These are phyloP conservation scores for Lentinula detonsa DNA, from an alignment of 768 basidiomycete species.

Conservation along the genomic window DNA sequence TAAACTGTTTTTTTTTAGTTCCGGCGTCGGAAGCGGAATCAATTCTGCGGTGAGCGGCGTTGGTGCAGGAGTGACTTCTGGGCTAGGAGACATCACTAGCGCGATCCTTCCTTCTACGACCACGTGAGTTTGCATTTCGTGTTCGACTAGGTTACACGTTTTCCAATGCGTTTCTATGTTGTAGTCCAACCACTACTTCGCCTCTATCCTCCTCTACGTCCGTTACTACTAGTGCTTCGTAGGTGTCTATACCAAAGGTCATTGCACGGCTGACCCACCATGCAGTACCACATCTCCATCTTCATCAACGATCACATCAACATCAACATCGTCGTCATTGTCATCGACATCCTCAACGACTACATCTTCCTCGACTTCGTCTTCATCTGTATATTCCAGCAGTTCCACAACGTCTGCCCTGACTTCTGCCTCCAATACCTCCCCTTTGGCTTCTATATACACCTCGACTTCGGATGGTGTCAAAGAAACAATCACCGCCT, in stretches of 20 bases:
- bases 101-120: background rate
- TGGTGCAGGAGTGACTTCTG: constrained; percentile 4
- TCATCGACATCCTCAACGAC: background rate
- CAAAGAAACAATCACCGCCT: constrained; percentile 23
- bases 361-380: background rate
- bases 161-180: background rate
- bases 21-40: background rate
- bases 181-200: background rate
- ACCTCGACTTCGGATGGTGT: constrained; percentile 13
- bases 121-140: background rate
- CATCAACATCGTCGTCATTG: background rate
- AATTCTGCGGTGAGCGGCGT: background rate
- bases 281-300: background rate
- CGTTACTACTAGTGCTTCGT: background rate
- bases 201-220: background rate
- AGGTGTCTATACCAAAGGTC: background rate
- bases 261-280: background rate
- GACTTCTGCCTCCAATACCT: constrained; percentile 8
- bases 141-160: background rate
- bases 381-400: background rate
- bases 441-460: constrained; percentile 12
- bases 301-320: background rate
- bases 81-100: constrained; percentile 2
- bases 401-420: constrained; percentile 9
- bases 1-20: background rate